phyloP scores from a whole-genome alignment of 2,329 filamentous ascomycete genomes.

The Fusarium kyushuense region DNA sequence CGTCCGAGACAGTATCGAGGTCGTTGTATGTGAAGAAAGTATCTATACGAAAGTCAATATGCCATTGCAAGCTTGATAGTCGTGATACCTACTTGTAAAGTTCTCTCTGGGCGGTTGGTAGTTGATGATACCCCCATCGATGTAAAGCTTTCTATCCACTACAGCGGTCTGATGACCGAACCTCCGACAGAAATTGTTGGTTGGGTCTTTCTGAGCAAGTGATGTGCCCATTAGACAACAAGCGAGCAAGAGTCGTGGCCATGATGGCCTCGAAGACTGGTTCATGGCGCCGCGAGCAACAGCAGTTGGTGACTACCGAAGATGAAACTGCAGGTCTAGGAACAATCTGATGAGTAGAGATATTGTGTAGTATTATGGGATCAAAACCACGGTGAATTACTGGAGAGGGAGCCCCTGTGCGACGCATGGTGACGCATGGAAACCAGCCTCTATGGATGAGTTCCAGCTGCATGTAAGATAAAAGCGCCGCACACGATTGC shows the following conservation, averaged over 20 bases:
- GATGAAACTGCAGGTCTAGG: background rate
- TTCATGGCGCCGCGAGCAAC: background rate
- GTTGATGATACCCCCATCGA: constrained; percentile 12
- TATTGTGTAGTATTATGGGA: background rate
- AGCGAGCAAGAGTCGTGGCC: background rate
- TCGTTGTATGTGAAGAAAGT: constrained; percentile 10
- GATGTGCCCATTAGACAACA: background rate
- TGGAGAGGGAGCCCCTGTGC: background rate
- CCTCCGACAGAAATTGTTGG: constrained; percentile 4
- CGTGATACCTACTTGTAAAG: background rate
- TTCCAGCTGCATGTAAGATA: background rate
- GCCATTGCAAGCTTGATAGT: rapidly evolving
- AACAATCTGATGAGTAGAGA: background rate
- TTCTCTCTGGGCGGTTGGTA: background rate
- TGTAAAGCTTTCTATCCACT: constrained; percentile 10
- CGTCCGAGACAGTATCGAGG: background rate
- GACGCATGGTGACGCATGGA: background rate
- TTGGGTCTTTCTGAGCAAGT: constrained; percentile 1
- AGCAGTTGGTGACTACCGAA: background rate
- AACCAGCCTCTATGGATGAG: background rate
- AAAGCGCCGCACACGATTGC: background rate
- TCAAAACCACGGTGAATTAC: background rate
- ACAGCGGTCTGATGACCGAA: constrained; percentile 14
- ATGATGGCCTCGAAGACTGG: background rate
- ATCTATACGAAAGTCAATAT: background rate